Evolutionary conservation across 768 basidiomycete species (phyloP).

Genomic region (Russula sp.): DNA sequence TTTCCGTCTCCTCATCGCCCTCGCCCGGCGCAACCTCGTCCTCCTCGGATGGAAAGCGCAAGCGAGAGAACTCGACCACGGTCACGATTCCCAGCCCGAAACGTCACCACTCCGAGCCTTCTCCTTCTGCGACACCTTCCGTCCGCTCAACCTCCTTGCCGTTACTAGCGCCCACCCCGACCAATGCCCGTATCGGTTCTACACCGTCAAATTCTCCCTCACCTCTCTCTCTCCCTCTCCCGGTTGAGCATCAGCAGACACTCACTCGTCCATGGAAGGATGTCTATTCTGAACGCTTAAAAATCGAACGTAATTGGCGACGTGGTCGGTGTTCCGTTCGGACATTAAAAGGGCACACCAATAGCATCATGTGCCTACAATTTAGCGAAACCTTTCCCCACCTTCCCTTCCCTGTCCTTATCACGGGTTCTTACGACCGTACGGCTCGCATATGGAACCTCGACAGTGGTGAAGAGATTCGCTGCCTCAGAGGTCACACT

Average conservation of each 20-base stretch:
- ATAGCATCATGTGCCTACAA: constrained; percentile 96
- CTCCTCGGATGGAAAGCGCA: constrained; percentile 33
- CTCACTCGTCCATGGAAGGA: constrained; percentile 94
- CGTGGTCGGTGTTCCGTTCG: constrained; percentile 82
- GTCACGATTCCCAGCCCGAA: constrained; percentile 11
- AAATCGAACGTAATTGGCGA: constrained; percentile 95
- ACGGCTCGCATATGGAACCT: constrained; percentile 95
- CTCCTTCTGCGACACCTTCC: background rate
- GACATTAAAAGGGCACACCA: constrained; percentile 86
- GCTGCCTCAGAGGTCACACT: constrained; percentile 82
- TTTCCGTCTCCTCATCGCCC: constrained; percentile 28
- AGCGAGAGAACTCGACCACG: constrained; percentile 26
- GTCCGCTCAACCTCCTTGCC: background rate
- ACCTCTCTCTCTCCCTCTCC: constrained; percentile 13
- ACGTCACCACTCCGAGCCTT: constrained; percentile 6
- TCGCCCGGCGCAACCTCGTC: constrained; percentile 24
- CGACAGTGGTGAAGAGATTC: constrained; percentile 80
- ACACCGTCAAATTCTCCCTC: constrained; percentile 1
- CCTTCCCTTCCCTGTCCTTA: constrained; percentile 85
- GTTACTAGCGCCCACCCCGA: constrained; percentile 3
- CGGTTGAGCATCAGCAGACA: constrained; percentile 24
- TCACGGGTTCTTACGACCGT: constrained; percentile 96
- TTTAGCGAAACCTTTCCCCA: constrained; percentile 79
- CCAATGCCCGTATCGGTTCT: background rate
- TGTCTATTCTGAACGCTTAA: constrained; percentile 96